Conservation (phyloP, 176 grass and related monocot species). For the Aegilops umbellulata region DNA sequence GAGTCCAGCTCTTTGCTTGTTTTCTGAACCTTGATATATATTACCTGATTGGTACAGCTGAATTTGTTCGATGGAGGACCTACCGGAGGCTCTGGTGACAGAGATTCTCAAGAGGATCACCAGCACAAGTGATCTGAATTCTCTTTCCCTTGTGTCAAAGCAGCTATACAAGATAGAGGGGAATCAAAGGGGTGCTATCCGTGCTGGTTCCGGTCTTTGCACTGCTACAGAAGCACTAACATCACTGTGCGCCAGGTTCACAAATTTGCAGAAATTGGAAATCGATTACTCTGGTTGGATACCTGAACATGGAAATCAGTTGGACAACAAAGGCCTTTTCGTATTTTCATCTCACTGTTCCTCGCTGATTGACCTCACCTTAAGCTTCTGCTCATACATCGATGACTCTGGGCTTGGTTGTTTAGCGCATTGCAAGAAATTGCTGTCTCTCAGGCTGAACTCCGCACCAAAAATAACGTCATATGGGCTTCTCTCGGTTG, state of each 20-base stretch:
- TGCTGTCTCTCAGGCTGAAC: neutral
- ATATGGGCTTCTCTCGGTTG: neutral
- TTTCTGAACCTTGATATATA: neutral
- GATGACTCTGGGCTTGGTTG: neutral
- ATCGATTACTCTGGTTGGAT: constrained; percentile 57
- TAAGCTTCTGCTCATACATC: neutral
- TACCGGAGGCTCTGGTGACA: constrained; percentile 35
- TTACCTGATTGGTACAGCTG: neutral
- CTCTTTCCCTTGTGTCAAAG: constrained; percentile 50
- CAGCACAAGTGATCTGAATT: constrained; percentile 43
- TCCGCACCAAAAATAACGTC: neutral
- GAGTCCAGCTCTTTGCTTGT: neutral
- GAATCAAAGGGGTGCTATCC: constrained; percentile 2
- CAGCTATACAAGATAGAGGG: constrained; percentile 28
- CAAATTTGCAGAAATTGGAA: constrained; percentile 36
- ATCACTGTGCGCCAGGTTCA: constrained; percentile 20
- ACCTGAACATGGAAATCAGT: constrained; percentile 35
- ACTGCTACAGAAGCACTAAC: neutral
- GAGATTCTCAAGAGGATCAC: constrained; percentile 52
- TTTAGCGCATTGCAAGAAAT: neutral
- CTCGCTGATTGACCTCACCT: constrained; percentile 42
- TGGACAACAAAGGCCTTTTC: constrained; percentile 46
- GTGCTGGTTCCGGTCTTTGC: neutral
- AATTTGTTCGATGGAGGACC: constrained; percentile 38
- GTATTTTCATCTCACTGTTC: constrained; percentile 24